These are phyloP conservation scores for Gleditsia sinensis DNA, from an alignment of 306 rosid species.

Conservation along the genomic window DNA sequence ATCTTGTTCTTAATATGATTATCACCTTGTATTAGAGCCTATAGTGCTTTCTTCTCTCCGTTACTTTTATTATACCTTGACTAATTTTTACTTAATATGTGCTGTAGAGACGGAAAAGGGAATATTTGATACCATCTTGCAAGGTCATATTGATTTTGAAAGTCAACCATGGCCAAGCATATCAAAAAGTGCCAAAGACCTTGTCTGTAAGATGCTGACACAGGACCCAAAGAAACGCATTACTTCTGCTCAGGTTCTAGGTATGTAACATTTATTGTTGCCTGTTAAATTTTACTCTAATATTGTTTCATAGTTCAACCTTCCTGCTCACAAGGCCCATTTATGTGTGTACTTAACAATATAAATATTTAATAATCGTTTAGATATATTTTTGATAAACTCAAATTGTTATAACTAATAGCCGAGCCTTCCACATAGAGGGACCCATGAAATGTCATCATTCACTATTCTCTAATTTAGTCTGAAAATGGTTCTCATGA, in stretches of 20 bases:
- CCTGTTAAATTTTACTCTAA: background rate
- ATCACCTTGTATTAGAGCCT: background rate
- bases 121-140: conserved; percentile 83
- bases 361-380: background rate
- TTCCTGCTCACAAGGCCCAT: background rate
- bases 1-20: background rate
- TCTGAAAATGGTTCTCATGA: background rate
- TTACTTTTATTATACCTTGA: conserved; percentile 13
- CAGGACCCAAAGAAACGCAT: conserved; percentile 85
- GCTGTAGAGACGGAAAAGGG: conserved; percentile 83
- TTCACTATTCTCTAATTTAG: background rate
- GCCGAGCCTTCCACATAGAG: background rate
- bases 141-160: conserved; percentile 83
- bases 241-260: conserved; percentile 82
- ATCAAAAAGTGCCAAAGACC: conserved; percentile 83
- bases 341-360: background rate
- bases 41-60: background rate
- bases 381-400: background rate
- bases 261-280: conserved; percentile 40
- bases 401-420: background rate
- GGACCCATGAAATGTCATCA: background rate
- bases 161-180: conserved; percentile 84
- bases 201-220: conserved; percentile 78
- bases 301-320: background rate
- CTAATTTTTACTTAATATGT: conserved; percentile 20